A percentile compares a stretch with the other conserved stretches of the same genome.
Evolutionary conservation across 2,329 filamentous ascomycete genomes (phyloP).

Genomic region (Aspergillus novofumigatus): DNA sequence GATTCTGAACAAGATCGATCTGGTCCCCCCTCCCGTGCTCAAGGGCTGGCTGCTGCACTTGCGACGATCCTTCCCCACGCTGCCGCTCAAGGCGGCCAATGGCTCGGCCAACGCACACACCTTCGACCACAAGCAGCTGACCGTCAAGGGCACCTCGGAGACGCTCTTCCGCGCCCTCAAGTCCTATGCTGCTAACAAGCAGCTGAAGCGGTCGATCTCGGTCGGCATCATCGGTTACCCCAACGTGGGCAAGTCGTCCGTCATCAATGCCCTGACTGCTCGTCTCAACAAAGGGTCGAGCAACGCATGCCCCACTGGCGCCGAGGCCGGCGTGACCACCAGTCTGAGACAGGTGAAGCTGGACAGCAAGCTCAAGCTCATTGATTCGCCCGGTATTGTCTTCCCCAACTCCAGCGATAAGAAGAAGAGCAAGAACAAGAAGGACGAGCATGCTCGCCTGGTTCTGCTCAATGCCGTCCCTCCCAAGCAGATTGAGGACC

Average conservation of each 20-base stretch:
- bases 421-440: constrained; percentile 57
- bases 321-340: constrained; percentile 89
- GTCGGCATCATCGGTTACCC: constrained; percentile 94
- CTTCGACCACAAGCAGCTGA: constrained; percentile 88
- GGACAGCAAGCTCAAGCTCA: constrained; percentile 86
- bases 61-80: constrained; percentile 83
- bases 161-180: constrained; percentile 87
- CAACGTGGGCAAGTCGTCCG: constrained; percentile 93
- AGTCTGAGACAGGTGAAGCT: constrained; percentile 86
- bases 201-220: constrained; percentile 83
- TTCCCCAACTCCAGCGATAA: constrained; percentile 66
- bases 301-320: constrained; percentile 77
- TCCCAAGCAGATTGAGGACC: constrained; percentile 90
- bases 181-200: constrained; percentile 75
- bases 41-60: constrained; percentile 81
- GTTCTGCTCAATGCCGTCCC: constrained; percentile 88
- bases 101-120: constrained; percentile 80
- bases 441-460: constrained; percentile 74
- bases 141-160: constrained; percentile 77
- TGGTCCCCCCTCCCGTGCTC: constrained; percentile 76
- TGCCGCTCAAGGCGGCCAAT: constrained; percentile 80
- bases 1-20: constrained; percentile 92
- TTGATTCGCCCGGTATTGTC: constrained; percentile 92
- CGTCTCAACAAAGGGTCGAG: constrained; percentile 62
- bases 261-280: constrained; percentile 87